Base-by-base conservation (phyloP, 495 filamentous ascomycete species). In the Aspergillus indologenus region DNA sequence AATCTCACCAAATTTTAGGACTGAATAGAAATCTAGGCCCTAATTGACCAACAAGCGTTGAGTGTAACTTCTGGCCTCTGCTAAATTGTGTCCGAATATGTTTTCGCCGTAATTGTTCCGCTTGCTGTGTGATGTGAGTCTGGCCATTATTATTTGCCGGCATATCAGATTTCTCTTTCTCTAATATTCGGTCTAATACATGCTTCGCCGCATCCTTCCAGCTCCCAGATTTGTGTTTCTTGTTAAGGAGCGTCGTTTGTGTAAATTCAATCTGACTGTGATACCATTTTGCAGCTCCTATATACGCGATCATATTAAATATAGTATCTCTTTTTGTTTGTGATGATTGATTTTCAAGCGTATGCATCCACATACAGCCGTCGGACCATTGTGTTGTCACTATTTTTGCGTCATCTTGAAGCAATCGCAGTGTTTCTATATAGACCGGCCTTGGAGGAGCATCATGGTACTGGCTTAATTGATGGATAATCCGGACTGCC, bases 61-160 rank as follows among this genome's bases (percentile, higher is more conserved):
- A 4, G 26, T 15, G 43, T 23, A 54, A 44, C 17, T 54, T 54
- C 22, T 42, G 53, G 31, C 53, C 53, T 14, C 53, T 54, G 19
- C 12, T 44, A 17, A 54, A 17, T 42, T 54, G 12, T 5, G 20
- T 54, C 3, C 3, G 4, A 22, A 54, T 22, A 7, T 49, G 20
- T 21, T 49, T 49, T 23, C 20, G 20, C 46, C 23, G 14, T 18
- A 49, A 22, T 1, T 22, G 9, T 23, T 22, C 9, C 46, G 12
- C 15, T 12, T 21, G 9, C 26, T 29, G 26, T n/a, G n/a, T n/a
- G n/a, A n/a, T n/a, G n/a, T n/a, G n/a, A n/a, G n/a, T n/a, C n/a
- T n/a, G n/a, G n/a, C n/a, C n/a, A n/a, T n/a, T n/a, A n/a, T n/a
- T n/a, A n/a, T n/a, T n/a, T n/a, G n/a, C n/a, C n/a, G n/a, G n/a